Evolutionary conservation across 2,329 filamentous ascomycete species (phyloP), one percentile per base, ranked within the genome.

Genomic region (Claviceps sorghi): DNA sequence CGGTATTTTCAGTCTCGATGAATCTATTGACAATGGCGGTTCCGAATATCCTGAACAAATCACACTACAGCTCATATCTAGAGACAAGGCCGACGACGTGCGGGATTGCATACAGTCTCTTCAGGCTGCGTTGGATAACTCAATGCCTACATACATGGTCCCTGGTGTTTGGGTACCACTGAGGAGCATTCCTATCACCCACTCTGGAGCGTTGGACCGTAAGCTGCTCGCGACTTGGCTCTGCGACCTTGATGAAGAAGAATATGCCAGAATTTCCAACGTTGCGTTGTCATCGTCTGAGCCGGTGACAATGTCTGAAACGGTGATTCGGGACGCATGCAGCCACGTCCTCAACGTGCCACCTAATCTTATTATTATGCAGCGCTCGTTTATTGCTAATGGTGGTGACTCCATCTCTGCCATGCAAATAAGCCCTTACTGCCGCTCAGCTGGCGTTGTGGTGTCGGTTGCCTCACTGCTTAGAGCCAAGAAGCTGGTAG

Each of bases 381-480:
- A 55, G 36, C 36, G 49, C 43, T 55, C 54, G 0, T 55, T 55
- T 32, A 55, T 55, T 41, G 52, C 54, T 3, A 53, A 53, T 36
- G 49, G 52, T 32, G 54, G 54, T 30, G 54, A 55, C 36, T 55
- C 53, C 13, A 55, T 55, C 19, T 55, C 54, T 19, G 54, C 54
- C 13, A 55, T 55, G 54, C 44, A 43, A 30, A 15, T 43, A 29
- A 52, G 50, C 13, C 50, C 50, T 10, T 48, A 48, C 29, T 52
- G 50, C 26, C 50, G 50, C 32, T 36, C 50, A 7, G 22, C 50
- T 34, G 44, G 44, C 17, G 22, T 48, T 48, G 17, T 42, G 9
- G 22, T 52, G 15, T 43, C 50, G 6, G 50, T 52, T 30, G 50
- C 45, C 13, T 48, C 50, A 6, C 26, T 52, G 21, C 44, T 52